Conservation (phyloP, 805 yeast species). For the Suhomyces sp. region DNA sequence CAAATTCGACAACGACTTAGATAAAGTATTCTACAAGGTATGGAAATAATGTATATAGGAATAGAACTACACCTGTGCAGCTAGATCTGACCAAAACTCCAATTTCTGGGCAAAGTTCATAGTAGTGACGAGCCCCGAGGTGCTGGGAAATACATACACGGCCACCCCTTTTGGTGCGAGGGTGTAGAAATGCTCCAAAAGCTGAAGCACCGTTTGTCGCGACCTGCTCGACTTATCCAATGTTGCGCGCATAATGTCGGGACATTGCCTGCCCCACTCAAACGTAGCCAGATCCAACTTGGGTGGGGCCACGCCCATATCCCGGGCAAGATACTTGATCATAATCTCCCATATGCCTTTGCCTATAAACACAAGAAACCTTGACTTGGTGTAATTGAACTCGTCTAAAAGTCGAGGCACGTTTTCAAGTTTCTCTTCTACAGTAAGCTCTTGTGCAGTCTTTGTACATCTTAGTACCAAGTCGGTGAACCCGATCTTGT, state of each 20-base stretch:
- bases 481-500: conserved; percentile 67
- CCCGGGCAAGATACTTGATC: conserved; percentile 30
- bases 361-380: conserved; percentile 58
- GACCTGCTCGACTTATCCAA: background rate
- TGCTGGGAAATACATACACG: conserved; percentile 64
- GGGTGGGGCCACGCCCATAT: conserved; percentile 23
- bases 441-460: conserved; percentile 52
- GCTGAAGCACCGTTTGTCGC: background rate
- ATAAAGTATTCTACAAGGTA: conserved; percentile 26
- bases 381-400: conserved; percentile 37
- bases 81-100: conserved; percentile 46
- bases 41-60: conserved; percentile 24
- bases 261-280: conserved; percentile 49
- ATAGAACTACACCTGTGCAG: conserved; percentile 15
- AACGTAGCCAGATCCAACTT: conserved; percentile 34
- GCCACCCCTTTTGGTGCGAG: conserved; percentile 16
- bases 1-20: conserved; percentile 29
- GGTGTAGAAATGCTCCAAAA: background rate
- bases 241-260: background rate
- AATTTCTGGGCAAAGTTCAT: conserved; percentile 46
- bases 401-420: conserved; percentile 52
- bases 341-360: conserved; percentile 73
- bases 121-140: conserved; percentile 66
- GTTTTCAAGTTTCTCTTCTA: conserved; percentile 50
- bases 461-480: conserved; percentile 62